These are phyloP conservation scores for Cladosporium sp. DNA, from an alignment of 2,329 filamentous ascomycete genomes.

Conservation along the genomic window DNA sequence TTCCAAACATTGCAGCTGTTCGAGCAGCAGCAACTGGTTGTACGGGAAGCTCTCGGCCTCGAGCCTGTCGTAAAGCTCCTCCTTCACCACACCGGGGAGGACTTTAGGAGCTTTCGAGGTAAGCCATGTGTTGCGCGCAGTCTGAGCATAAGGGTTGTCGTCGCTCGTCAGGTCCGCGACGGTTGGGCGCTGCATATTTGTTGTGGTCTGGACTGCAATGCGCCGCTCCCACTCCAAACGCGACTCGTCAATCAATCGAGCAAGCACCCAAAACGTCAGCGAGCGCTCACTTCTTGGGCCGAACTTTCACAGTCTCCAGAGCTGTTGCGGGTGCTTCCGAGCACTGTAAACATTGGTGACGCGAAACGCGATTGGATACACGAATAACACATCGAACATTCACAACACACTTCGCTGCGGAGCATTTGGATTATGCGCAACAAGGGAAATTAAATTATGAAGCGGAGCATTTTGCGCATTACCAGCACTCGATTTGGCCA, in stretches of 20 bases:
- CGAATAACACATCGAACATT: not conserved
- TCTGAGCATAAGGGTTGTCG: conserved; percentile 59
- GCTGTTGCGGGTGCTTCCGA: not conserved
- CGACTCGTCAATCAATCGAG: not conserved
- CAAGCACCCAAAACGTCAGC: conserved; percentile 7
- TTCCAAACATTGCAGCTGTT: conserved; percentile 87
- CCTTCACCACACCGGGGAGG: conserved; percentile 76
- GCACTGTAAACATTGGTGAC: not conserved
- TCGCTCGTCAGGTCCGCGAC: conserved; percentile 63
- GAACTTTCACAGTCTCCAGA: conserved; percentile 1
- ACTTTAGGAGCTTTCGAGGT: conserved; percentile 63
- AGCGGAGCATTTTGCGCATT: not conserved
- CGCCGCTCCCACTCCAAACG: conserved; percentile 1
- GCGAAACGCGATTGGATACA: not conserved
- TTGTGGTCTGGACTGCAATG: not conserved
- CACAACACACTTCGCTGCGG: not conserved
- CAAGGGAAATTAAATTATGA: conserved; percentile 9
- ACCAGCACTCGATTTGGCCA: not conserved
- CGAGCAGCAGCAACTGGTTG: conserved; percentile 73
- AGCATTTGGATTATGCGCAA: not conserved
- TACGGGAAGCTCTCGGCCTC: conserved; percentile 76
- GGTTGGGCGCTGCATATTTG: conserved; percentile 51
- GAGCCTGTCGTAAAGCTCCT: conserved; percentile 81
- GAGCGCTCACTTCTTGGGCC: not conserved
- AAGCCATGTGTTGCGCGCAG: conserved; percentile 84